Percentiles rank a stretch among this genome's conserved stretches.
phyloP scores from a whole-genome alignment of 352 stramenopile species.

The Globisporangium yorkense region DNA sequence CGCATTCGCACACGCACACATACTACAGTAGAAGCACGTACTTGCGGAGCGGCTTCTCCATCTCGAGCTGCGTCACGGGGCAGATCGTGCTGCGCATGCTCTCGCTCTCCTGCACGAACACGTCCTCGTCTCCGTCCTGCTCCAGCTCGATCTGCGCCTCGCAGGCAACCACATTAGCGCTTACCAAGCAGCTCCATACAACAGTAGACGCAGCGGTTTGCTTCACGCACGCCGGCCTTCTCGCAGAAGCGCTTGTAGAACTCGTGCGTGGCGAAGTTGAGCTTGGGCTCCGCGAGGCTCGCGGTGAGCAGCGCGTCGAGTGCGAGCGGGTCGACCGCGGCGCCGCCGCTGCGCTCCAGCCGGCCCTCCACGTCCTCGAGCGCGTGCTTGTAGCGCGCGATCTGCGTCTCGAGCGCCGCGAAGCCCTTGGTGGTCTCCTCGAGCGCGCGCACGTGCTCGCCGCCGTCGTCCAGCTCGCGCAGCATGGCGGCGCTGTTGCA shows the following conservation, averaged over 20 bases:
- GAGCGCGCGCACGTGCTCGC: slow-evolving; percentile 43
- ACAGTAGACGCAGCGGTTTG: not conserved
- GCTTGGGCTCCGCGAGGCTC: slow-evolving; percentile 36
- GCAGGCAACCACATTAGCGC: not conserved
- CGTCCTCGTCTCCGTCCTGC: slow-evolving; percentile 63
- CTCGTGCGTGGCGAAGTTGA: slow-evolving; percentile 59
- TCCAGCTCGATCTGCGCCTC: slow-evolving; percentile 60
- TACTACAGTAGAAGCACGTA: slow-evolving; percentile 14
- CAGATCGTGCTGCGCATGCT: slow-evolving; percentile 68
- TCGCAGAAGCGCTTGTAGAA: slow-evolving; percentile 81
- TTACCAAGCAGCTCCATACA: not conserved
- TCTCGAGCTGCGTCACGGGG: slow-evolving; percentile 78
- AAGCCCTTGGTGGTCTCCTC: slow-evolving; percentile 72
- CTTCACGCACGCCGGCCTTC: slow-evolving; percentile 41
- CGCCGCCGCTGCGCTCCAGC: slow-evolving; percentile 25
- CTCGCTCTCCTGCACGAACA: slow-evolving; percentile 78
- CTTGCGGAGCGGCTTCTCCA: slow-evolving; percentile 73
- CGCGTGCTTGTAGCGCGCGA: slow-evolving; percentile 62
- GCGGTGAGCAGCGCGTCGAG: slow-evolving; percentile 65
- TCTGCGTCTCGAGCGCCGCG: slow-evolving; percentile 51
- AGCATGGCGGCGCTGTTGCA: slow-evolving; percentile 59
- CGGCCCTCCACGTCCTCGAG: slow-evolving; percentile 54
- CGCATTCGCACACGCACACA: not conserved
- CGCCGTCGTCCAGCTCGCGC: slow-evolving; percentile 49
- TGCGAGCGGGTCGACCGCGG: slow-evolving; percentile 33